phyloP scores from a whole-genome alignment of 805 yeast species.

The Jamesozyma piceae region DNA sequence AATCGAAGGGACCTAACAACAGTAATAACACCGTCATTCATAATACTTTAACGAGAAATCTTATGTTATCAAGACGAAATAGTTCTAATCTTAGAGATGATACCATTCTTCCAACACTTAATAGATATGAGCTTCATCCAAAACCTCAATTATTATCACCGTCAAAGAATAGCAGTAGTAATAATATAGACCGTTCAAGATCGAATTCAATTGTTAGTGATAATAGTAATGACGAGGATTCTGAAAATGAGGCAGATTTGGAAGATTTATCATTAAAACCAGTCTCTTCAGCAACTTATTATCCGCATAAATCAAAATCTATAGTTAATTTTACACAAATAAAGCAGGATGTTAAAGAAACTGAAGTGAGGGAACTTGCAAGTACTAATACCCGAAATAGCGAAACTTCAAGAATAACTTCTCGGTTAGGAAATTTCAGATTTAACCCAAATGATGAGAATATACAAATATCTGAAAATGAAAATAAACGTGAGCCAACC shows the following conservation, averaged over 20 bases:
- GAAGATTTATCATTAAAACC: conserved; percentile 38
- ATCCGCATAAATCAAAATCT: conserved; percentile 47
- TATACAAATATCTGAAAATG: not conserved
- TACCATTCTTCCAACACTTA: not conserved
- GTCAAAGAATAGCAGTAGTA: not conserved
- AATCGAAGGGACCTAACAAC: not conserved
- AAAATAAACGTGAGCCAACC: not conserved
- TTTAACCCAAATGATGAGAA: not conserved
- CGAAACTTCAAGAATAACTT: not conserved
- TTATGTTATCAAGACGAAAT: not conserved
- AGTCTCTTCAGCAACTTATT: conserved; percentile 59
- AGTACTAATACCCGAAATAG: too few relatives aligned
- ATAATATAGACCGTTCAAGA: not conserved
- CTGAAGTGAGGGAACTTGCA: not conserved
- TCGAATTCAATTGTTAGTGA: not conserved
- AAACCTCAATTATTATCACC: not conserved
- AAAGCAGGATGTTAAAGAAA: not conserved
- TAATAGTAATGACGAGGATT: conserved; percentile 2
- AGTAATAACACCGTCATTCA: not conserved
- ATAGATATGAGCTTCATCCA: not conserved
- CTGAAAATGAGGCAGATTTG: not conserved
- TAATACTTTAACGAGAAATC: not conserved
- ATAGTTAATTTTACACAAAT: not conserved
- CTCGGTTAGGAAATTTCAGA: not conserved
- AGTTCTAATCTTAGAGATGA: not conserved